Base-by-base conservation (phyloP, 2,329 filamentous ascomycete species). In the Colletotrichum graminicola region DNA sequence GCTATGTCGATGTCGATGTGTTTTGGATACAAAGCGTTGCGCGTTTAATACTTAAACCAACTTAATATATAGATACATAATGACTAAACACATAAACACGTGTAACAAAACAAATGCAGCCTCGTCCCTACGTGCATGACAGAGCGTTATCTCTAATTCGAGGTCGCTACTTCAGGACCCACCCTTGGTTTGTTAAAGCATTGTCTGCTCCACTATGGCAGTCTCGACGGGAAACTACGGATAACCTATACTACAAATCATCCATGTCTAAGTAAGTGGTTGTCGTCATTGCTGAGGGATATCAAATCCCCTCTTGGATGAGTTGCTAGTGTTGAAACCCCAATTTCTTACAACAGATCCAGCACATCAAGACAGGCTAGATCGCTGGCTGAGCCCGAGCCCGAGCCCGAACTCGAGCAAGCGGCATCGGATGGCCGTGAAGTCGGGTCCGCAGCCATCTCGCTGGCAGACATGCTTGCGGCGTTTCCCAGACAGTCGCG, bases 21-120 rank as follows among this genome's bases (percentile, higher is more conserved):
- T 41, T 29, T 6, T 47, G 34, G 39, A 63, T 47, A 10, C n/a
- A 23, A 47, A 64, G 66, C 49, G 59, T 56, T 41, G 51, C 47
- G 36, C 10, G 32, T 34, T 11, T 64, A 64, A 56, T 67, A 45
- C 49, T 41, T 41, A 21, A 47, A 55, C 39, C 6, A 55, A 12
- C 6, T 41, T 63, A 63, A 63, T 56, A 23, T 26, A 32, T n/a
- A 21, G 23, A 18, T 32, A 45, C 11, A 47, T 23, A 23, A 47
- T 45, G 6, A n/a, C 21, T 49, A 23, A 29, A 11, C 16, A 45
- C 18, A 10, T 1, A 11, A n/a, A 18, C 21, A 26, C 2, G 10
- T 16, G 1, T 21, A 41, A 29, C 29, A 29, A 29, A 36, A 36
- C 4, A 32, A n/a, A 21, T 36, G 45, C 16, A 21, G 34, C 14